Evolutionary conservation across 768 basidiomycete species (phyloP), one percentile per base, ranked within the genome.

Genomic region (Porpolomopsis calyptriformis): DNA sequence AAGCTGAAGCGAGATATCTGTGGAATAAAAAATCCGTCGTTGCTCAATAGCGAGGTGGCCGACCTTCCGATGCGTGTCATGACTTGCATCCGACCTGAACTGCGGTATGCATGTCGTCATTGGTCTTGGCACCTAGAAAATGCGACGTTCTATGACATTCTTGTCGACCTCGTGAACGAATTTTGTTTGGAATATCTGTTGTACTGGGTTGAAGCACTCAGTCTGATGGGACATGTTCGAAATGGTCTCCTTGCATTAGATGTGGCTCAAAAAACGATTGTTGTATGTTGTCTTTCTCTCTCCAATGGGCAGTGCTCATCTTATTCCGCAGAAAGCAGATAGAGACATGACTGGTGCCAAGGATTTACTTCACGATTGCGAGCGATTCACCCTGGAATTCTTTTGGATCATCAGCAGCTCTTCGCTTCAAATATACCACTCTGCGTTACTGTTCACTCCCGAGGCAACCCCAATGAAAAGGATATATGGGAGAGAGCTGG

Each of bases 361-460:
- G 26, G 22, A 3, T 16, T n/a, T 43, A n/a, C 41, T 43, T 29
- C 23, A 27, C 19, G 41, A 31, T 14, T 31, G 29, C 14, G 29
- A 31, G 14, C 29, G 29, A 7, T 31, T 31, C 29, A 31, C 29
- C 18, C 24, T 43, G 41, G 38, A 43, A 43, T 43, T 24, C 25
- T 43, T 43, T 14, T 14, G 9, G 24, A 24, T 43, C 19, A 19
- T 43, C 25, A 43, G 41, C 24, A 14, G 14, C n/a, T 43, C 41
- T 24, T 27, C 41, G n/a, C 27, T 43, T n/a, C 37, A 38, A 38
- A 16, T 38, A 38, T 43, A 43, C 41, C 41, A 27, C 20, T 43
- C 41, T 11, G 41, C 41, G 25, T 24, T 43, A 20, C 41, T 43
- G 3, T 43, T 43, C 19, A 26, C 41, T n/a, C 41, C 41, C 4